Conservation (phyloP, 108 stramenopile genomes). For the Cyclostephanos invisitatus region DNA sequence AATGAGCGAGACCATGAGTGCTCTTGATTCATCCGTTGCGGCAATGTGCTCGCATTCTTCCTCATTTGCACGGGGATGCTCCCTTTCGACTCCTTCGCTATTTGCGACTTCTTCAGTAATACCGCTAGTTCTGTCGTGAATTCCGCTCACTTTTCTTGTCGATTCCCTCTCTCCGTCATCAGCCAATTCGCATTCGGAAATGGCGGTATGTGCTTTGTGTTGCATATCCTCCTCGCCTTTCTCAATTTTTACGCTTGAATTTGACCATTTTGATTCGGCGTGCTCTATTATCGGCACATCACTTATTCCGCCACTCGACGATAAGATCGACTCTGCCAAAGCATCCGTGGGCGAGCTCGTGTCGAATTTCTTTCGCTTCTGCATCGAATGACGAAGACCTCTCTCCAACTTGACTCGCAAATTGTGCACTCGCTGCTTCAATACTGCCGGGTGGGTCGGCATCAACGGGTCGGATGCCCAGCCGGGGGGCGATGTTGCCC, state of each 20-base stretch:
- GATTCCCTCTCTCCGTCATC: not conserved
- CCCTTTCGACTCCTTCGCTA: not conserved
- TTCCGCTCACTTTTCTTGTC: not conserved
- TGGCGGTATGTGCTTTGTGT: not conserved
- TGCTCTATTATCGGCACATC: not conserved
- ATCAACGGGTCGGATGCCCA: constrained; percentile 28
- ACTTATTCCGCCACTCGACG: not conserved
- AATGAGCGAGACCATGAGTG: constrained; percentile 7
- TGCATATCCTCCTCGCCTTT: constrained; percentile 4
- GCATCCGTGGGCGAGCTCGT: not conserved
- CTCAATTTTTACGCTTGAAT: not conserved
- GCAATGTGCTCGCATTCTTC: not conserved
- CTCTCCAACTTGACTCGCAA: constrained; percentile 12
- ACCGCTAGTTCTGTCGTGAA: not conserved
- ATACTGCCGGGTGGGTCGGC: constrained; percentile 9
- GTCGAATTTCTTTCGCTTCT: not conserved
- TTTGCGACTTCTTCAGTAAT: not conserved
- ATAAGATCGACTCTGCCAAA: not conserved
- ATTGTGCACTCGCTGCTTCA: constrained; percentile 3
- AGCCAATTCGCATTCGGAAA: not conserved
- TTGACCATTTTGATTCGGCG: not conserved
- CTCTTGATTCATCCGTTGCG: not conserved
- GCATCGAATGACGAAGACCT: constrained; percentile 10
- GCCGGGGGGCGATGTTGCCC: constrained; percentile 26
- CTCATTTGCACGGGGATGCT: not conserved